A percentile compares a stretch with the other conserved stretches of the same genome.
These are phyloP conservation scores for Cucumis hystrix DNA, from an alignment of 306 rosid genomes.

Conservation along the genomic window DNA sequence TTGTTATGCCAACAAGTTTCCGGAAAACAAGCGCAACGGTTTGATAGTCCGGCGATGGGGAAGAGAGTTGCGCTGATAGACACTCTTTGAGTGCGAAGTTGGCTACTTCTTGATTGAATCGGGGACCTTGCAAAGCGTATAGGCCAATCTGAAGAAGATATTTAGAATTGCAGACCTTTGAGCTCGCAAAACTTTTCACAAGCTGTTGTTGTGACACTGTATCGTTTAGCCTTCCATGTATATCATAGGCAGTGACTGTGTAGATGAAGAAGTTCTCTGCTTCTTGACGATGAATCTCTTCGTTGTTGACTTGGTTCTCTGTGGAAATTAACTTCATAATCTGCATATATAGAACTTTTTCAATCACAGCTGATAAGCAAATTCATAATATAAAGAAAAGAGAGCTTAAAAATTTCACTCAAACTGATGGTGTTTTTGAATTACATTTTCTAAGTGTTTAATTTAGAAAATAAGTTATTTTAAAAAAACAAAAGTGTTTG, in stretches of 20 bases:
- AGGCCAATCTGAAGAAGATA: constrained; percentile 74
- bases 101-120: constrained; percentile 61
- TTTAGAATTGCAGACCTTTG: constrained; percentile 61
- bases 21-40: constrained; percentile 58
- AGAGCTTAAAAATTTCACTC: neutral
- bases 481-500: no score
- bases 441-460: no score
- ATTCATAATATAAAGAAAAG: neutral
- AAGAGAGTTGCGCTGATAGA: constrained; percentile 64
- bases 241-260: constrained; percentile 56
- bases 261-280: constrained; percentile 55
- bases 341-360: constrained; percentile 38
- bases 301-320: constrained; percentile 23
- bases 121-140: constrained; percentile 52
- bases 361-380: constrained; percentile 8
- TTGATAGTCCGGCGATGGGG: constrained; percentile 54
- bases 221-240: constrained; percentile 70
- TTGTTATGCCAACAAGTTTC: constrained; percentile 53
- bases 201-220: constrained; percentile 37
- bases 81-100: constrained; percentile 61
- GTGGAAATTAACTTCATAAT: constrained; percentile 47
- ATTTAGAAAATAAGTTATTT: no score
- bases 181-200: constrained; percentile 45
- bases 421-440: no score
- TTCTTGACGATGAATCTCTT: constrained; percentile 28